Conservation (phyloP, 345 rosid genomes). For the Kandelia obovata region DNA sequence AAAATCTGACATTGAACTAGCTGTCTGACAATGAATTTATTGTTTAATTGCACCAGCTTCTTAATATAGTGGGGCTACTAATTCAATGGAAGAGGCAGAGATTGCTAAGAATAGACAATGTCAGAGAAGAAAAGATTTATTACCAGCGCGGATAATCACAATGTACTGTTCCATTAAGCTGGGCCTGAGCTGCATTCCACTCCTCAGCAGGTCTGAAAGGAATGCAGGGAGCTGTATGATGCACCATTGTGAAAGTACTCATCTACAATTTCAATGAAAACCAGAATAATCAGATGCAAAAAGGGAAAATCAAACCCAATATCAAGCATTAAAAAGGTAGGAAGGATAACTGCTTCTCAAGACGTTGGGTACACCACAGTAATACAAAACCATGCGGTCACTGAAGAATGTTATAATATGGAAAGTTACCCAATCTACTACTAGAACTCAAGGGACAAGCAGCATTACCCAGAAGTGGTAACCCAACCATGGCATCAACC, state of each 20-base stretch:
- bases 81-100: slow-evolving; percentile 10
- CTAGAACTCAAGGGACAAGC: background rate
- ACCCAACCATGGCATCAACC: slow-evolving; percentile 97
- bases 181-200: slow-evolving; percentile 92
- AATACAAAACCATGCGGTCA: too few relatives aligned
- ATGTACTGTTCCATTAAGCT: slow-evolving; percentile 88
- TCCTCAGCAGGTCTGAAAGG: slow-evolving; percentile 71
- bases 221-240: slow-evolving; percentile 93
- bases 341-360: background rate
- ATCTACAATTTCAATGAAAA: slow-evolving; percentile 43
- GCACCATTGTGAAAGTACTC: slow-evolving; percentile 98
- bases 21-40: background rate
- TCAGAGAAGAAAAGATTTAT: slow-evolving; percentile 9
- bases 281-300: slow-evolving; percentile 6
- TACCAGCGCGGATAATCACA: slow-evolving; percentile 90
- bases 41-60: background rate
- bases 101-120: background rate
- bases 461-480: slow-evolving; percentile 87
- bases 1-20: background rate
- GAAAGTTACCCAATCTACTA: too few relatives aligned
- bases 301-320: background rate
- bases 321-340: background rate
- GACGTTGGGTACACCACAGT: too few relatives aligned
- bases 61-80: background rate
- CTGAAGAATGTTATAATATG: too few relatives aligned